Base-by-base conservation (phyloP, 805 yeast species). In the Cyberlindnera japonica region DNA sequence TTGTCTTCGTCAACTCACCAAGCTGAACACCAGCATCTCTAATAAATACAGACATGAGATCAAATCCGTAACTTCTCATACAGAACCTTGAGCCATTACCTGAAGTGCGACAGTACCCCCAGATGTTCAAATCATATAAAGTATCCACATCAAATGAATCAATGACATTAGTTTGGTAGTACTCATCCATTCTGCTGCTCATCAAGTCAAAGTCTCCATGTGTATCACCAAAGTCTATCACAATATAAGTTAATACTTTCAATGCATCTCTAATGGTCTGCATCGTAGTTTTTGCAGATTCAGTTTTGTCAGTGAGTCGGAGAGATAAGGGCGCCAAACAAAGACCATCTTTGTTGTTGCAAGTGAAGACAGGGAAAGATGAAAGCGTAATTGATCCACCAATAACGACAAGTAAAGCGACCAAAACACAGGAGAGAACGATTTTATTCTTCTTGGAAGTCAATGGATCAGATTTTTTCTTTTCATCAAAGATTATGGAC, bases 21-120 rank as follows among this genome's bases (percentile, higher is more conserved):
- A 73, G 56, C 46, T 71, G 77, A 3, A 58, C 59, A 4, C 77
- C 79, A 11, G 78, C 64, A 55, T 77, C 83, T 41, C 69, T 63
- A 10, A 75, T 62, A 13, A 75, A 56, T 12, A 71, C 69, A 7
- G 74, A 61, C 8, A 72, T 57, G 13, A 75, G 49, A 51, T 77
- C 80, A 40, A 74, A 54, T 1, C 78, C 79, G 36, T 58, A 53
- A 36, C 68, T 64, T 9, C 49, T 52, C 46, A 62, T 53, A 46
- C 79, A 67, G 50, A 45, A 55, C 6, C 33, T 28, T 1, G 38
- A 41, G 3, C 38, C 38, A 25, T 41, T 41, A 13, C 44, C 43
- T 25, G 64, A 66, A 5, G 54, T 38, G 22, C 75, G 68, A 53
- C 81, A 74, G 56, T 68, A 77, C 1, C 81, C 79, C 35, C 66